Conservation (phyloP, 371 early-diverging fungal genomes). For the Mucor mucedo region DNA sequence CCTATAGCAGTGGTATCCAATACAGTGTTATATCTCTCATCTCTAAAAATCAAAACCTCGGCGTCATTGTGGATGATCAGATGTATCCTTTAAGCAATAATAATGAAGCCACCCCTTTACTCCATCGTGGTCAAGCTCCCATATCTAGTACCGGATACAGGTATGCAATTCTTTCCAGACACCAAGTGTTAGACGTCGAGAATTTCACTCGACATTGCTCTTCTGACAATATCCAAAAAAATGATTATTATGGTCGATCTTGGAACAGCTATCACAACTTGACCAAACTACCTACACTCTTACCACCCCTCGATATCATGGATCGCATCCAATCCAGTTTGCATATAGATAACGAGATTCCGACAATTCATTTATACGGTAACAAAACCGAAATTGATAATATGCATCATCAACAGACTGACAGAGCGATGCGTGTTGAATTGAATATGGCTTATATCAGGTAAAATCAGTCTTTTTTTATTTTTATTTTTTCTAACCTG, state of each 20-base stretch:
- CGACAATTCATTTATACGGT: slow-evolving; percentile 29
- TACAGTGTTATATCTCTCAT: too few relatives aligned
- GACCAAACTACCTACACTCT: slow-evolving; percentile 1
- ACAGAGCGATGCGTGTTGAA: slow-evolving; percentile 19
- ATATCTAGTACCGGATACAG: slow-evolving; percentile 12
- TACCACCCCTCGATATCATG: slow-evolving; percentile 3
- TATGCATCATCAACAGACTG: slow-evolving; percentile 26
- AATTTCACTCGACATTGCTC: slow-evolving; percentile 3
- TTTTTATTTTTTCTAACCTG: too few relatives aligned
- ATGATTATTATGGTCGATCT: slow-evolving; percentile 29
- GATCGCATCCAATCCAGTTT: slow-evolving; percentile 19
- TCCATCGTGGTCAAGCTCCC: slow-evolving; percentile 24
- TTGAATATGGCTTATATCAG: slow-evolving; percentile 36
- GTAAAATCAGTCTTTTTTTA: too few relatives aligned
- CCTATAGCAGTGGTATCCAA: too few relatives aligned
- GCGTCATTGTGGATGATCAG: too few relatives aligned
- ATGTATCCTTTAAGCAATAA: too few relatives aligned
- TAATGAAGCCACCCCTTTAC: neutral
- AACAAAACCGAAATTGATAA: slow-evolving; percentile 18
- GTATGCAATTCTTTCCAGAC: slow-evolving; percentile 9
- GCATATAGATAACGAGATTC: slow-evolving; percentile 26
- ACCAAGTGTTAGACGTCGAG: slow-evolving; percentile 3
- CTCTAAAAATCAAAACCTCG: too few relatives aligned
- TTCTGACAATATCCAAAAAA: neutral
- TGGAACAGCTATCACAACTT: slow-evolving; percentile 6